Percentiles rank a stretch among this genome's conserved stretches.
Conservation (phyloP, 257 asterid species). For the Nicotiana tabacum region DNA sequence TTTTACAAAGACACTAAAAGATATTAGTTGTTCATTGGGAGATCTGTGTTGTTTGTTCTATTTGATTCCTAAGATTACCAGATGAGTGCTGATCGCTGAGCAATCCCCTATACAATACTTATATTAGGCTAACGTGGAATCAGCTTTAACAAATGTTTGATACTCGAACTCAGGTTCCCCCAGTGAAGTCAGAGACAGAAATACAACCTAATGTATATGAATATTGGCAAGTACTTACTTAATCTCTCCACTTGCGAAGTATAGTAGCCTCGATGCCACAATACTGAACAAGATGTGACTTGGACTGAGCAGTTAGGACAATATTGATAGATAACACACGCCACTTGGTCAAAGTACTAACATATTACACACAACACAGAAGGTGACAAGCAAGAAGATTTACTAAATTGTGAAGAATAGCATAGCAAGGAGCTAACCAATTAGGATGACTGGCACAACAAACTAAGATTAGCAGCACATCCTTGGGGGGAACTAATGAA, state of each 20-base stretch:
- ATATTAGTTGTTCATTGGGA: background rate
- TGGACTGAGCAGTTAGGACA: background rate
- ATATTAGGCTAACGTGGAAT: background rate
- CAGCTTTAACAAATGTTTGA: background rate
- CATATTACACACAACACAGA: background rate
- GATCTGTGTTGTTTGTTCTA: background rate
- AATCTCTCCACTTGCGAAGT: background rate
- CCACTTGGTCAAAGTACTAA: background rate
- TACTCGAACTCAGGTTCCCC: background rate
- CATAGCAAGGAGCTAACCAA: background rate
- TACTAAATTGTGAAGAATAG: background rate
- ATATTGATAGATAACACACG: background rate
- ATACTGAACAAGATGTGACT: background rate
- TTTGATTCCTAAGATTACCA: background rate
- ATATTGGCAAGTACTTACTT: background rate
- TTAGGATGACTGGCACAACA: background rate
- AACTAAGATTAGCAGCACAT: background rate
- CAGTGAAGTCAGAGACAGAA: background rate
- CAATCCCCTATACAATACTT: background rate
- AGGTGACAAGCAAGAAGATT: background rate
- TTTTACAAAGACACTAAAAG: background rate
- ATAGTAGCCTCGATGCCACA: background rate
- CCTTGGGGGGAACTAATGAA: background rate
- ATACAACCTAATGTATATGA: background rate
- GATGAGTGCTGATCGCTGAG: background rate